Evolutionary conservation across 306 rosid species (phyloP).

Genomic region (Astragalus glycyphyllos): DNA sequence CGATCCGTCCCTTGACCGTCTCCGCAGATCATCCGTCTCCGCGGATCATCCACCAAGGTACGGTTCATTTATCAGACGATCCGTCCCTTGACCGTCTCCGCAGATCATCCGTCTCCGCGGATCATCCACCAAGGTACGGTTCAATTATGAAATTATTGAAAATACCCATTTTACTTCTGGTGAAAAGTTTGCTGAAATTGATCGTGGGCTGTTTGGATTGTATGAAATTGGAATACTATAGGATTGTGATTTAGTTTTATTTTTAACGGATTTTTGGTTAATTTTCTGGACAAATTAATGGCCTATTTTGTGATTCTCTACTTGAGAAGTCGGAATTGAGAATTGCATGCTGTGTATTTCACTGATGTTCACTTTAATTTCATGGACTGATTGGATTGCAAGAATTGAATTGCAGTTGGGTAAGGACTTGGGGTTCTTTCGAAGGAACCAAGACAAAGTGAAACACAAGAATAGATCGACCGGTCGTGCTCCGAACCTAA

Average conservation of each 20-base stretch:
- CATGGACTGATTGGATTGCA: conserved; percentile 14
- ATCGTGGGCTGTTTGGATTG: conserved; percentile 19
- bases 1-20: too few relatives aligned
- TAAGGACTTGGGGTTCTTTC: conserved; percentile 18
- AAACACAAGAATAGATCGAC: too few relatives aligned
- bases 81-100: too few relatives aligned
- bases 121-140: too few relatives aligned
- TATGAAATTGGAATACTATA: background rate
- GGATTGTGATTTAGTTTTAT: background rate
- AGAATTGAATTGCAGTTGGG: conserved; percentile 17
- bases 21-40: too few relatives aligned
- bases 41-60: too few relatives aligned
- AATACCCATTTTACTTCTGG: conserved; percentile 3
- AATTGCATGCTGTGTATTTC: conserved; percentile 19
- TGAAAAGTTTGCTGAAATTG: conserved; percentile 24
- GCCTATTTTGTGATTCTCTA: conserved; percentile 20
- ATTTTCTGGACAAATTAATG: conserved; percentile 1
- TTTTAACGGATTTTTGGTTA: background rate
- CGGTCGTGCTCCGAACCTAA: too few relatives aligned
- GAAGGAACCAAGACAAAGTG: too few relatives aligned
- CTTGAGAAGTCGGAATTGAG: conserved; percentile 14
- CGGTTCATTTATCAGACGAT: too few relatives aligned
- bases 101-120: too few relatives aligned
- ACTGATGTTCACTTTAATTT: conserved; percentile 16
- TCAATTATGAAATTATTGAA: conserved; percentile 15